Conservation (phyloP, 768 basidiomycete species). For the Porphyrellus cyaneotinctus region DNA sequence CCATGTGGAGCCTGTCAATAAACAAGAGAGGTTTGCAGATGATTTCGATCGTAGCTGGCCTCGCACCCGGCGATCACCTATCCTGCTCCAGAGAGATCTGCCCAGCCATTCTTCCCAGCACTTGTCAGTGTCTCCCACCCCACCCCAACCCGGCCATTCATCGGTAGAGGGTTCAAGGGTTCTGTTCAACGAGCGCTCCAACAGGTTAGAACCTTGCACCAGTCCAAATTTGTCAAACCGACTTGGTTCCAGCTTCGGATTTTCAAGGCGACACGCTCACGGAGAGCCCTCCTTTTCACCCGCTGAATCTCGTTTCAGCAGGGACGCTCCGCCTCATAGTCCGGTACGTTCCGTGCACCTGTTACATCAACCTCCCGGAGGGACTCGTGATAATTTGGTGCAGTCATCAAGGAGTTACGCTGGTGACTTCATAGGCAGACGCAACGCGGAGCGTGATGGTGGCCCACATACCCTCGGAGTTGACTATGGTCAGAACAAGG, state of each 20-base stretch:
- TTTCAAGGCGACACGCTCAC: conserved; percentile 40
- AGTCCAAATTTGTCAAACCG: conserved; percentile 45
- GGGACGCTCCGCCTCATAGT: conserved; percentile 45
- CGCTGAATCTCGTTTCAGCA: conserved; percentile 42
- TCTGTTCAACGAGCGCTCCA: conserved; percentile 95
- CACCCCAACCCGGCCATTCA: conserved; percentile 41
- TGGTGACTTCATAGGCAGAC: conserved; percentile 17
- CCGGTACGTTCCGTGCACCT: conserved; percentile 46
- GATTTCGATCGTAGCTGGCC: conserved; percentile 98
- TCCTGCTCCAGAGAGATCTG: conserved; percentile 41
- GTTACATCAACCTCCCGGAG: conserved; percentile 50
- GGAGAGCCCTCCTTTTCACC: conserved; percentile 38
- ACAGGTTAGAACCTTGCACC: conserved; percentile 80
- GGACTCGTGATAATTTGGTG: conserved; percentile 10
- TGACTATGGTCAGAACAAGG: conserved; percentile 19
- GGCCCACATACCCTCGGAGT: conserved; percentile 5
- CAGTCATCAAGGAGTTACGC: conserved; percentile 19
- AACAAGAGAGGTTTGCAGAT: conserved; percentile 87
- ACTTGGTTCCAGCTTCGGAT: conserved; percentile 33
- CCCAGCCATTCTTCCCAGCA: conserved; percentile 28
- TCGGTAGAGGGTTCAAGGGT: conserved; percentile 62
- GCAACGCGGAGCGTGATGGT: conserved; percentile 18
- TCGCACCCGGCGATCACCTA: conserved; percentile 53
- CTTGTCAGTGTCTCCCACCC: conserved; percentile 33
- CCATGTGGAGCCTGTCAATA: conserved; percentile 52